Conservation (phyloP, 2,329 filamentous ascomycete species). For the Penicillium sumatraense region DNA sequence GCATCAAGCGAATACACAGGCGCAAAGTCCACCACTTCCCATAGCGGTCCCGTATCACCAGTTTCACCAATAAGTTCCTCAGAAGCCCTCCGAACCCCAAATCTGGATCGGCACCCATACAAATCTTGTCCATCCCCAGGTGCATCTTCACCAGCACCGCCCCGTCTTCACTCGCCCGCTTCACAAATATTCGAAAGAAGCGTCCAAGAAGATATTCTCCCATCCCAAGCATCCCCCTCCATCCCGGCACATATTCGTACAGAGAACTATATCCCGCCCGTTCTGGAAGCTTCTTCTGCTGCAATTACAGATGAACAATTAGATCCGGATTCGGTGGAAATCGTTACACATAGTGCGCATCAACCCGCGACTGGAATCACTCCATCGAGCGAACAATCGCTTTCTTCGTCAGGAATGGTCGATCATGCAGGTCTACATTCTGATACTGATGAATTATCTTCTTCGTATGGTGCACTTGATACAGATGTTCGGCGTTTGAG, state of each 20-base stretch:
- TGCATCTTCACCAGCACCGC: slow-evolving; percentile 68
- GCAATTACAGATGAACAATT: slow-evolving; percentile 87
- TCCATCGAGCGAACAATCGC: slow-evolving; percentile 40
- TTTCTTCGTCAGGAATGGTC: slow-evolving; percentile 54
- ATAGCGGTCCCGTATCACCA: slow-evolving; percentile 17
- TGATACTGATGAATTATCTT: slow-evolving; percentile 67
- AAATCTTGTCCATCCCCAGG: slow-evolving; percentile 66
- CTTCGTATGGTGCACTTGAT: slow-evolving; percentile 79
- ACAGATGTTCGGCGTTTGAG: slow-evolving; percentile 81
- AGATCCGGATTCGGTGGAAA: slow-evolving; percentile 88
- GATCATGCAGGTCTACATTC: slow-evolving; percentile 51
- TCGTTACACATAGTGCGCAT: slow-evolving; percentile 83
- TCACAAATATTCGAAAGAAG: slow-evolving; percentile 89
- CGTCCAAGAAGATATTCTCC: slow-evolving; percentile 76
- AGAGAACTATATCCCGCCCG: slow-evolving; percentile 90
- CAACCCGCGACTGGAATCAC: slow-evolving; percentile 76
- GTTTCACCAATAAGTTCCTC: slow-evolving; percentile 29
- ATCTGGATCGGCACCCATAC: slow-evolving; percentile 29
- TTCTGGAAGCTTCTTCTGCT: slow-evolving; percentile 86
- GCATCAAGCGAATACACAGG: slow-evolving; percentile 6
- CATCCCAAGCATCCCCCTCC: slow-evolving; percentile 76
- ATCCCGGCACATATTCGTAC: slow-evolving; percentile 93
- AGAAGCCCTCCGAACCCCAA: slow-evolving; percentile 26
- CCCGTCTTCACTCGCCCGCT: slow-evolving; percentile 77
- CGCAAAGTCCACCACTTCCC: slow-evolving; percentile 3